Evolutionary conservation across 208 protist genomes (phyloP).

Genomic region (Trypanosoma brucei): DNA sequence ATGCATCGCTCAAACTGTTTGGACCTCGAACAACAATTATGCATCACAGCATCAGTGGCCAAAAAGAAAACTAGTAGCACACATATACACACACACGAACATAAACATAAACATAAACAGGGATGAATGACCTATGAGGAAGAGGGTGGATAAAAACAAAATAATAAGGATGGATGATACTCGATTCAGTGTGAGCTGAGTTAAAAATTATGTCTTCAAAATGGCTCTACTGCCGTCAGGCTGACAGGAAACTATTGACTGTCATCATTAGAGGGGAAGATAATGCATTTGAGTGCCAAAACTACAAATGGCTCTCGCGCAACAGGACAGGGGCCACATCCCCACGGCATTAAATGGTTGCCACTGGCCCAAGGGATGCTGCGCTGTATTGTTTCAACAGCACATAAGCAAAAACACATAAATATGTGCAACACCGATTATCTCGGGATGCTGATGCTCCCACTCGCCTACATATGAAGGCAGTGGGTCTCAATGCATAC

Average conservation of each 20-base stretch:
- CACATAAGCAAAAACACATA: no score
- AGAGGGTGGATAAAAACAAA: not conserved
- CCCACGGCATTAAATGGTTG: not conserved
- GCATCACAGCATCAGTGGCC: not conserved
- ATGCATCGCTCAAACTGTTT: conserved; percentile 5
- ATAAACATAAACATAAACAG: no score
- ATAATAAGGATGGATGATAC: not conserved
- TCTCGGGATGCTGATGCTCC: conserved; percentile 6
- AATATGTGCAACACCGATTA: not conserved
- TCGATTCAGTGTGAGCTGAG: conserved; percentile 4
- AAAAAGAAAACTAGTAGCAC: not conserved
- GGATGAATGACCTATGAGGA: not conserved
- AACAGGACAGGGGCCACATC: conserved; percentile 2
- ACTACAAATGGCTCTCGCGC: not conserved
- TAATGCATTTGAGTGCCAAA: no score
- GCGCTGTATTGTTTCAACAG: not conserved
- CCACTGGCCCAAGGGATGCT: conserved; percentile 6
- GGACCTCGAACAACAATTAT: conserved; percentile 4
- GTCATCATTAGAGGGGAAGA: not conserved
- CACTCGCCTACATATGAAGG: not conserved
- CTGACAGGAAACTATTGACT: conserved; percentile 7
- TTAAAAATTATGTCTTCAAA: conserved; percentile 1
- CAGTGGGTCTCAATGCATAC: conserved; percentile 7
- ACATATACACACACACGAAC: no score
- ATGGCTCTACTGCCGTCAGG: not conserved